Percentiles rank a stretch among this genome's conserved stretches.
phyloP scores from a whole-genome alignment of 768 basidiomycete genomes.

The Tulasnella sp. region DNA sequence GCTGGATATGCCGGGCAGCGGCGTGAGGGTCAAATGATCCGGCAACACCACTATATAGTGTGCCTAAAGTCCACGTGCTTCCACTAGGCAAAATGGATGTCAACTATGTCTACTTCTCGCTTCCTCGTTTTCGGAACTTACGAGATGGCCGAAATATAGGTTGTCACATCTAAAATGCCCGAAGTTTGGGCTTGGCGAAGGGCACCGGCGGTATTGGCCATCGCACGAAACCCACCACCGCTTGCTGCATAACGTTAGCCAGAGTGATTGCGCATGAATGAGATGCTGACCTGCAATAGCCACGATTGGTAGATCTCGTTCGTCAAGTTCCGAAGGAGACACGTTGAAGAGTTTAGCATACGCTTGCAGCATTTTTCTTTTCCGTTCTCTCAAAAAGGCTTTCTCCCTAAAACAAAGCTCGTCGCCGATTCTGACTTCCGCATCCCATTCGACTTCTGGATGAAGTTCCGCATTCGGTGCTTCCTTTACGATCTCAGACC shows the following conservation, averaged over 20 bases:
- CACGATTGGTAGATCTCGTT: constrained; percentile 24
- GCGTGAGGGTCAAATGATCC: constrained; percentile 15
- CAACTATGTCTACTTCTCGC: not conserved
- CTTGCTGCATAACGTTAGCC: not conserved
- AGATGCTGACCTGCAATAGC: constrained; percentile 20
- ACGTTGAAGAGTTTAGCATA: constrained; percentile 24
- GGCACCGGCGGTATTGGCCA: constrained; percentile 23
- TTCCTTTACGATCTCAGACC: constrained; percentile 19
- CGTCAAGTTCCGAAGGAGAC: constrained; percentile 20
- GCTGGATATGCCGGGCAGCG: constrained; percentile 19
- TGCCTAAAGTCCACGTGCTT: constrained; percentile 23
- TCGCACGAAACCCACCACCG: constrained; percentile 21
- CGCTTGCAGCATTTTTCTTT: constrained; percentile 18
- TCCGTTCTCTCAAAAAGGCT: constrained; percentile 22
- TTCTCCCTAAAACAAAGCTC: constrained; percentile 21
- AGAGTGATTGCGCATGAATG: not conserved
- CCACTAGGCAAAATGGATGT: constrained; percentile 6
- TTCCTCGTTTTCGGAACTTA: not conserved
- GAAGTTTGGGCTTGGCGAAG: constrained; percentile 19
- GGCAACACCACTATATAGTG: constrained; percentile 22
- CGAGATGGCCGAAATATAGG: constrained; percentile 23
- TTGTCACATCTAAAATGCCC: constrained; percentile 22
- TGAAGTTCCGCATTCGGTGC: constrained; percentile 18
- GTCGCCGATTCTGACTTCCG: constrained; percentile 22
- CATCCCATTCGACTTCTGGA: constrained; percentile 25